Evolutionary conservation across 345 rosid genomes (phyloP), one percentile per base, ranked within the genome.

Genomic region (Cardamine occulta): DNA sequence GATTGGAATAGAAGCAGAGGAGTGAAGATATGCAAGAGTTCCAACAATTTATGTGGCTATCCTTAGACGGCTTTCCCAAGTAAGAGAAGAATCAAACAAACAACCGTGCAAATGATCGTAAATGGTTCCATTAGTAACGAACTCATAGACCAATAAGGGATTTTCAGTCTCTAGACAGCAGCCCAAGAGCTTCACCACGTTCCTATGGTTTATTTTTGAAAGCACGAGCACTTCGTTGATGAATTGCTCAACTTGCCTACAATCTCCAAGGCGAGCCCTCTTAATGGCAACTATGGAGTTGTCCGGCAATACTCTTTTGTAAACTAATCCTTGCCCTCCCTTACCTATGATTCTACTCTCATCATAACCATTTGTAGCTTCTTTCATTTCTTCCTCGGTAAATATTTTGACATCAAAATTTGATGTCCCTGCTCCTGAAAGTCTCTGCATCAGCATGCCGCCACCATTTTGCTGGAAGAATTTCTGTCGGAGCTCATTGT

Each of bases 11-110:
- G 81, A 68, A 53, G 85, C 86, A n/a, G 73, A 74, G 8, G 84
- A 85, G 55, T 84, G 90, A 48, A 86, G 59, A 68, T 86, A 77
- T 0, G 88, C 61, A 0, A 86, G 77, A 21, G 76, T 84, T 23
- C 78, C 81, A 6, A 80, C 80, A 0, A 81, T 23, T 80, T 86
- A 84, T 2, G 57, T n/a, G 0, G 86, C 86, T 23, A 84, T 81
- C 31, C 81, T 58, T 4, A 86, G 23, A 0, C 87, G 84, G 6
- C 42, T 45, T 7, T 70, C 73, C 85, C 85, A 86, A 6, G 78
- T 74, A 1, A 75, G 63, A 29, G 48, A 68, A 60, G 37, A 29
- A 51, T 58, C 64, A 21, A 24, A 26, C 51, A 29, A 0, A 5
- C 74, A 61, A 48, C 67, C 63, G 6, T 78, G 84, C 19, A 81